phyloP scores from a whole-genome alignment of 306 rosid species.

The Sesbania bispinosa region DNA sequence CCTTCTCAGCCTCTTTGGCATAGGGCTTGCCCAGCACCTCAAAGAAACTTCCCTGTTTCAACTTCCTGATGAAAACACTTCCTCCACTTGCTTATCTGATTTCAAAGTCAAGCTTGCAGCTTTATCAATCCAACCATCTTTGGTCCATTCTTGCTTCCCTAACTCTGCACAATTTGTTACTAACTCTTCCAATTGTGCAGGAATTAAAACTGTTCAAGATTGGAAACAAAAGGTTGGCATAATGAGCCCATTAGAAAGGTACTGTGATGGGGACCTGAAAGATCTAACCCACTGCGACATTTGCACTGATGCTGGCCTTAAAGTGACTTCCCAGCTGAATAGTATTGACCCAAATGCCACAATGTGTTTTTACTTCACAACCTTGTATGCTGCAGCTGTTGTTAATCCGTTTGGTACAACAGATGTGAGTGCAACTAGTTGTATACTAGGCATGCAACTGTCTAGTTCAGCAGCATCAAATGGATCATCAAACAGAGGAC shows the following conservation, averaged over 20 bases:
- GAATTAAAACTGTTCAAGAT: conserved; percentile 46
- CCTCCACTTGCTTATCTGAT: conserved; percentile 55
- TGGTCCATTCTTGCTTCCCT: conserved; percentile 45
- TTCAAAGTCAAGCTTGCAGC: conserved; percentile 37
- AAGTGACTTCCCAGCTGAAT: conserved; percentile 30
- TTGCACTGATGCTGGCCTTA: conserved; percentile 51
- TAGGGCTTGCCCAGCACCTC: conserved; percentile 67
- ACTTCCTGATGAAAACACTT: conserved; percentile 40
- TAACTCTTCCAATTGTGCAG: conserved; percentile 50
- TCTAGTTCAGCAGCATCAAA: too few relatives aligned
- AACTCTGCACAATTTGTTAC: conserved; percentile 51
- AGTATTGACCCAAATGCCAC: conserved; percentile 20
- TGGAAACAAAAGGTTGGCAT: too few relatives aligned
- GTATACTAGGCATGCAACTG: too few relatives aligned
- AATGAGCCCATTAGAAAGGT: conserved; percentile 28
- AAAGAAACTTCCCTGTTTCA: conserved; percentile 48
- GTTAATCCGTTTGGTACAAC: too few relatives aligned
- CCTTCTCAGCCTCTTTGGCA: conserved; percentile 56
- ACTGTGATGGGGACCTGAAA: conserved; percentile 49
- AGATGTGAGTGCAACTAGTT: too few relatives aligned
- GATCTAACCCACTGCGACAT: conserved; percentile 34
- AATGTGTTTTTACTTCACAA: too few relatives aligned
- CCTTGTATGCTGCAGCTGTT: too few relatives aligned
- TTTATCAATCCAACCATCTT: conserved; percentile 29
- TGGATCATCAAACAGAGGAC: too few relatives aligned